Conservation (phyloP, 305 asterid species). For the Fraxinus albicans region DNA sequence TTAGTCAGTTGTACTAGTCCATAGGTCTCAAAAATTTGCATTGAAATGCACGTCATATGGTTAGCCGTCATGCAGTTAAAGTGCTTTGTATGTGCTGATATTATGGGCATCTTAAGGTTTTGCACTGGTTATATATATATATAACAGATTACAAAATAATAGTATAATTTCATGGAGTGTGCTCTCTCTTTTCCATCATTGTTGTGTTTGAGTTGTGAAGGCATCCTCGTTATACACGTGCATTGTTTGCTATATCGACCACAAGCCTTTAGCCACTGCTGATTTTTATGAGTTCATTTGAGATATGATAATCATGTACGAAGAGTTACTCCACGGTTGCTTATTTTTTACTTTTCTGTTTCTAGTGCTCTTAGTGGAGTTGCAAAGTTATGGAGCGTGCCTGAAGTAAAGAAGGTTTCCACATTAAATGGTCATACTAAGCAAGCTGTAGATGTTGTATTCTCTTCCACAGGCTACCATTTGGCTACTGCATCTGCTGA, state of each 20-base stretch:
- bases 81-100: neutral
- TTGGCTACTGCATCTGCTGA: slow-evolving; percentile 97
- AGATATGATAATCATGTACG: neutral
- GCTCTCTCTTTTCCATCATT: too few species aligned
- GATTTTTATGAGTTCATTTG: neutral
- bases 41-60: neutral
- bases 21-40: neutral
- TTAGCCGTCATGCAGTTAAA: slow-evolving; percentile 2
- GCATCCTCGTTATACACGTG: too few species aligned
- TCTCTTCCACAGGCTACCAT: slow-evolving; percentile 62
- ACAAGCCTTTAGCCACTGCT: too few species aligned
- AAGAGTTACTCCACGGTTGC: neutral
- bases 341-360: slow-evolving; percentile 15
- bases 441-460: slow-evolving; percentile 87
- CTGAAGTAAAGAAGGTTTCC: slow-evolving; percentile 57
- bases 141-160: neutral
- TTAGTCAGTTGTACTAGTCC: too few species aligned
- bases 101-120: slow-evolving; percentile 1
- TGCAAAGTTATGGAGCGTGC: slow-evolving; percentile 84
- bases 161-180: too few species aligned
- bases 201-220: neutral
- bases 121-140: slow-evolving; percentile 6
- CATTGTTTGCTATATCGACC: too few species aligned
- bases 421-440: slow-evolving; percentile 78
- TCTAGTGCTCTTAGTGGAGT: slow-evolving; percentile 81